Evolutionary conservation across 768 basidiomycete genomes (phyloP), one percentile per base, ranked within the genome.

Genomic region (Kwoniella pini): DNA sequence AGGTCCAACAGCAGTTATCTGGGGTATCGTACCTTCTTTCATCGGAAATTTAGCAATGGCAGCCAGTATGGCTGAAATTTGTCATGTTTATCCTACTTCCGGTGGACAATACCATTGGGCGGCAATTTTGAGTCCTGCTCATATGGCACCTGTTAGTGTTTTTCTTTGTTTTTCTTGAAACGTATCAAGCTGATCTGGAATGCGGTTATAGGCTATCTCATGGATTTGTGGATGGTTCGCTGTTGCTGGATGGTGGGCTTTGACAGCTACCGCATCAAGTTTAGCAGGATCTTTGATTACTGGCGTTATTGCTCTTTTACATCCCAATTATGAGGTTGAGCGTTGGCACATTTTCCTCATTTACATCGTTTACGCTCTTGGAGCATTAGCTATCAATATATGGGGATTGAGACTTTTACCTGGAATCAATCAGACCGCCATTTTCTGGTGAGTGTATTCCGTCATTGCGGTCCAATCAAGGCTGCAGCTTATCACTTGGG

Each of bases 31-130:
- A 39, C 64, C 65, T 12, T 68, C 70, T 22, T 63, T 64, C 53
- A 66, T 69, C 30, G 67, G 70, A 0, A 71, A 71, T 49, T 36
- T 71, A 26, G 62, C 62, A 21, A 71, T 71, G 70, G 67, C 70
- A 17, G 68, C 68, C 10, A 69, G 67, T 62, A 48, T 71, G 43
- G 70, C 70, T 1, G 70, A 71, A 52, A 71, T 70, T 33, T 64
- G 63, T 46, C 63, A 64, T 53, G 63, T 69, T 12, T 63, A 50
- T 38, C 67, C 60, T 45, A 63, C 64, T 15, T 46, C 60, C 5
- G 72, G 72, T 13, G 72, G 72, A 30, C 72, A 75, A 38, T 75
- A 75, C 43, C 70, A 75, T 39, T 71, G 70, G 70, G 54, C 68
- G 10, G 68, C 68, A 10, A 69, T 72, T 21, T 45, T 72, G 11